A percentile compares a stretch with the other conserved stretches of the same genome.
Conservation (phyloP, 2,329 filamentous ascomycete species). For the Trichophyton rubrum region DNA sequence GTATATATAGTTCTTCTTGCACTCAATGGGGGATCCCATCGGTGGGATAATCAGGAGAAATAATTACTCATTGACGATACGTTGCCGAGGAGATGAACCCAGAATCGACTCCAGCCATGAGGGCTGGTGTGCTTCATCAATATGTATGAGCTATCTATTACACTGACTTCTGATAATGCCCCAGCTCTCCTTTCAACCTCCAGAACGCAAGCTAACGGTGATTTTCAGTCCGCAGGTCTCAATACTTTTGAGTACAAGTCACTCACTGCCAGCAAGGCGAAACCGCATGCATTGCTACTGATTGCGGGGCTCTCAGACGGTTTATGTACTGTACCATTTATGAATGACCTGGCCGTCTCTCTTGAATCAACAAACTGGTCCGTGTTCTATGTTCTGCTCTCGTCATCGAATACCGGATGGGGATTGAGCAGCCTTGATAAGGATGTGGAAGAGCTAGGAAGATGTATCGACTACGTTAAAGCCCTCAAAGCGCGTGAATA, state of each 20-base stretch:
- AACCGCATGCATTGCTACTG: slow-evolving; percentile 43
- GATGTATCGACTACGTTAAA: slow-evolving; percentile 41
- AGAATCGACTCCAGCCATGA: not conserved
- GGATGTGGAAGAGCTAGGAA: slow-evolving; percentile 43
- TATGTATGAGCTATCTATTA: slow-evolving; percentile 10
- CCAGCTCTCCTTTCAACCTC: not conserved
- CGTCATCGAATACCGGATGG: slow-evolving; percentile 44
- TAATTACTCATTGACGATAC: not conserved
- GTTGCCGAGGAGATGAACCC: not conserved
- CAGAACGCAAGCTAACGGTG: not conserved
- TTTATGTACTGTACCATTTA: slow-evolving; percentile 43
- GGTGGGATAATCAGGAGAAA: not conserved
- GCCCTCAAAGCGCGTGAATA: slow-evolving; percentile 18
- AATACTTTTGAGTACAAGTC: slow-evolving; percentile 31
- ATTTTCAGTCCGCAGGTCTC: slow-evolving; percentile 25
- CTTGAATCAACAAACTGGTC: slow-evolving; percentile 42
- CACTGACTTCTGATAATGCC: not conserved
- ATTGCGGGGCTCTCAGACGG: slow-evolving; percentile 49
- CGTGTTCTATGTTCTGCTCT: slow-evolving; percentile 40
- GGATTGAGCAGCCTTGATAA: slow-evolving; percentile 40
- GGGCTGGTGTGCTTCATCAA: slow-evolving; percentile 14
- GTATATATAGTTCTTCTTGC: not conserved
- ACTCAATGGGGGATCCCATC: not conserved
- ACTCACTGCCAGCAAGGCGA: slow-evolving; percentile 16
- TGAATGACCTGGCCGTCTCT: slow-evolving; percentile 36